Base-by-base conservation (phyloP, 2,329 filamentous ascomycete genomes). In the Aspergillus melleus region DNA sequence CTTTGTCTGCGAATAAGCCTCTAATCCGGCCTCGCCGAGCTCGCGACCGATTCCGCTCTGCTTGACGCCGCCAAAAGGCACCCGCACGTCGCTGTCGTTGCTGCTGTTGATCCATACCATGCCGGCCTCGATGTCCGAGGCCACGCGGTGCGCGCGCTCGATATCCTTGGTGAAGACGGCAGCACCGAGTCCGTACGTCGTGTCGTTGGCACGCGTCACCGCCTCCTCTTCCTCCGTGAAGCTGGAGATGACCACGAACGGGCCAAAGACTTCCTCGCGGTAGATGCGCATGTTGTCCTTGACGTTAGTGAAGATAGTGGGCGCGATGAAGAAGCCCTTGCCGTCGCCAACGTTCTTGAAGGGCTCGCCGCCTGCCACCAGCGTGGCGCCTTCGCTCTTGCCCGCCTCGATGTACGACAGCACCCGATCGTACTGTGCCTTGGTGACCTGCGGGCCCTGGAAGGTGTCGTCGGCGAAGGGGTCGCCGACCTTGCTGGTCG, bases 21-120 rank as follows among this genome's bases (percentile, higher is more conserved):
- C 84, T 61, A 87, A 72, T 2, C 84, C 84, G 52, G 84, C 84
- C 72, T 87, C 84, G 16, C 85, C 85, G 11, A 87, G 74, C 73
- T 88, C 86, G 54, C 85, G 75, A 22, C 86, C 86, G 69, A 87
- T 86, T 2, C 86, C 86, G 65, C 80, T 83, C 75, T 87, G 83
- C 78, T 88, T 88, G 39, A 86, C 83, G 46, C 85, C 85, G 26
- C 85, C 85, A 66, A 88, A 88, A 0, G 85, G 85, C 50, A 87
- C 79, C 9, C 77, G 74, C 68, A 77, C 75, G 60, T 79, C 74
- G 51, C 72, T 73, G 64, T 79, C 76, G 58, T 80, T 83, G 73
- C 81, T 83, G 66, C 80, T 84, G 67, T 90, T 90, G 70, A 90
- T 84, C 78, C 87, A 89, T 3, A 90, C 87, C 83, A 89, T 89